Base-by-base conservation (phyloP, 1,284 basidiomycete species). In the Ceratobasidium sp. region DNA sequence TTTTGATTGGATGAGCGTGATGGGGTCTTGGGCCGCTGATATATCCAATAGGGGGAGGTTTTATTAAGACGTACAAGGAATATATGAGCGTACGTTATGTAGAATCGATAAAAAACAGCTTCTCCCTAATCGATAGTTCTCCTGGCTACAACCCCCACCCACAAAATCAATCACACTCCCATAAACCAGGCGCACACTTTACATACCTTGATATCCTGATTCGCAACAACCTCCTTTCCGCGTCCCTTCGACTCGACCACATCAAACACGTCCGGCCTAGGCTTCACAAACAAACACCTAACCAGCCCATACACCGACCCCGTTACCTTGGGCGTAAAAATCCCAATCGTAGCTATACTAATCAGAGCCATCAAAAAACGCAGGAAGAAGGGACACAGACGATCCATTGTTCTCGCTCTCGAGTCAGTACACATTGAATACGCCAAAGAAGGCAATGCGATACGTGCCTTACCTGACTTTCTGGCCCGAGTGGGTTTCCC, bases 41-140 rank as follows among this genome's bases (percentile, higher is more conserved):
- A 38, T 38, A 44, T 38, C 30, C 38, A 35, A 41, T 47, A 26
- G 47, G 30, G 18, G 47, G 63, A 32, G 4, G n/a, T n/a, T n/a
- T 8, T 18, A 50, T 11, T 46, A 28, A 43, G 35, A 30, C n/a
- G 16, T 23, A 38, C 9, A 35, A 47, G 26, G 5, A 26, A n/a
- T 3, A 44, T 3, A n/a, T 26, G 21, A 11, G 43, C 84, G 57
- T 72, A 88, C 88, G 83, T 73, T 82, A 78, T 59, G 76, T 78
- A 2, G 88, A 87, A 5, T 89, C 83, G 6, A 83, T 75, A 75
- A 90, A 85, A 1, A 88, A 78, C 5, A 88, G 87, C 61, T 80
- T 80, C 77, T 90, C 88, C 47, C 81, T 83, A 11, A 88, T 81
- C 11, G 89, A 76, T 0, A 86, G 79, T 76, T 89, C 88, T 61